Percentiles rank a stretch among this genome's conserved stretches.
Evolutionary conservation across 495 filamentous ascomycete species (phyloP).

Genomic region (Platismatia glauca): DNA sequence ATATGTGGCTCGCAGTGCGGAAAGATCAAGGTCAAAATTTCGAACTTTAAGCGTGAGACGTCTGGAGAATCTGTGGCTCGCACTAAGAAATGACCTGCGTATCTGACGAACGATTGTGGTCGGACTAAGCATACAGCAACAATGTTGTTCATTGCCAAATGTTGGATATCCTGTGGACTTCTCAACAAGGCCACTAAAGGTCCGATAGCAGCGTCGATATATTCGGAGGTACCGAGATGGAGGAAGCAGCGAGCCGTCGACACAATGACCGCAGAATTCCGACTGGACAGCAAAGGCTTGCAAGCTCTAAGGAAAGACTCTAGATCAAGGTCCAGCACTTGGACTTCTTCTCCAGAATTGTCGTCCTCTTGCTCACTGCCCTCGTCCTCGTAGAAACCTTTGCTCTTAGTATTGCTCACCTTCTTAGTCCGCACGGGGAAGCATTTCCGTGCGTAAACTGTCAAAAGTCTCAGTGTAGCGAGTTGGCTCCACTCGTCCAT

Average conservation of each 20-base stretch:
- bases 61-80: slow-evolving; percentile 70
- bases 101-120: slow-evolving; percentile 70
- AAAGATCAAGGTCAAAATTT: slow-evolving; percentile 81
- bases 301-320: slow-evolving; percentile 72
- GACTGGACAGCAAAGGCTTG: slow-evolving; percentile 75
- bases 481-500: slow-evolving; percentile 99
- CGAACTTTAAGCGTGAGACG: slow-evolving; percentile 84
- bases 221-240: slow-evolving; percentile 66
- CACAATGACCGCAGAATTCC: slow-evolving; percentile 87
- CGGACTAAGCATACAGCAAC: slow-evolving; percentile 70
- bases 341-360: slow-evolving; percentile 45
- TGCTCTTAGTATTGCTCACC: slow-evolving; percentile 44
- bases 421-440: slow-evolving; percentile 64
- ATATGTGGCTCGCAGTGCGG: slow-evolving; percentile 65
- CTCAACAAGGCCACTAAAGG: slow-evolving; percentile 79
- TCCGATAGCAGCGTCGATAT: slow-evolving; percentile 62
- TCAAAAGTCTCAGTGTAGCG: slow-evolving; percentile 69
- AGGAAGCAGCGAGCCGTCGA: slow-evolving; percentile 78
- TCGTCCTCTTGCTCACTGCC: slow-evolving; percentile 39
- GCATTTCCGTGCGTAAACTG: slow-evolving; percentile 74
- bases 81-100: slow-evolving; percentile 80
- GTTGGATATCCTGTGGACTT: slow-evolving; percentile 74
- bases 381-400: slow-evolving; percentile 73
- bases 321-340: slow-evolving; percentile 70
- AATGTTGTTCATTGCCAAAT: slow-evolving; percentile 86